Percentiles rank a stretch among this genome's conserved stretches.
Evolutionary conservation across 2,329 filamentous ascomycete species (phyloP).

Genomic region (Hymenoscyphus fructigenus): DNA sequence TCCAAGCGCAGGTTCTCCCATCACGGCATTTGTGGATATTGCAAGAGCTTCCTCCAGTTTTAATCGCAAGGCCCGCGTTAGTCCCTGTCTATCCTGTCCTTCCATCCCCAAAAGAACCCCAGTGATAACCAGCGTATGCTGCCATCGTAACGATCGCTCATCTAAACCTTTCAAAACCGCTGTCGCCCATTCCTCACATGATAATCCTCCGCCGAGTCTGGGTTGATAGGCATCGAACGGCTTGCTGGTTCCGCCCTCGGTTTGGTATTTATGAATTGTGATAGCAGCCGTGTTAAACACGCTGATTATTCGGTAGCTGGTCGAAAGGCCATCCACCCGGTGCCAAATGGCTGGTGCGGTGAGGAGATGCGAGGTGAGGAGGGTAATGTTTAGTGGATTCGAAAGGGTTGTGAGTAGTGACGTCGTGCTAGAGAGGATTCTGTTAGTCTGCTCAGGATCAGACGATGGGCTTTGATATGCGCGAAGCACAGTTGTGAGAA

Average conservation of each 20-base stretch:
- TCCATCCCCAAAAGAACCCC: slow-evolving; percentile 63
- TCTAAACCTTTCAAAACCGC: slow-evolving; percentile 42
- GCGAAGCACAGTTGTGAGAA: slow-evolving; percentile 36
- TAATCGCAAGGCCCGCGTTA: slow-evolving; percentile 51
- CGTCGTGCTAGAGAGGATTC: slow-evolving; percentile 49
- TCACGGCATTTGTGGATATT: slow-evolving; percentile 58
- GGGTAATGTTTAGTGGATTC: slow-evolving; percentile 58
- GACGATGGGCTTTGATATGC: slow-evolving; percentile 33
- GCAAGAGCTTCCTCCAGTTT: slow-evolving; percentile 62
- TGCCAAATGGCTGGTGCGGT: slow-evolving; percentile 58
- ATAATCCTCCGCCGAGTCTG: slow-evolving; percentile 51
- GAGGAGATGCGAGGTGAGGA: slow-evolving; percentile 58
- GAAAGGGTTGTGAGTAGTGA: slow-evolving; percentile 56
- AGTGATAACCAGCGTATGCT: slow-evolving; percentile 62
- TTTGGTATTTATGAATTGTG: slow-evolving; percentile 36
- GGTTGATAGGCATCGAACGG: slow-evolving; percentile 38
- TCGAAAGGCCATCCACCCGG: slow-evolving; percentile 50
- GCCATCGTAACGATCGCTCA: slow-evolving; percentile 65
- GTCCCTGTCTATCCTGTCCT: slow-evolving; percentile 52
- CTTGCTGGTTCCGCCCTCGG: slow-evolving; percentile 24
- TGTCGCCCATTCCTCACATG: slow-evolving; percentile 40
- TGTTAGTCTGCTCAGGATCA: slow-evolving; percentile 29
- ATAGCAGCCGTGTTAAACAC: slow-evolving; percentile 55
- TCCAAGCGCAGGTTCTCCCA: slow-evolving; percentile 52
- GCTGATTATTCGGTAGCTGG: slow-evolving; percentile 52